phyloP scores from a whole-genome alignment of 108 stramenopile species.

The Conticribra guillardii region DNA sequence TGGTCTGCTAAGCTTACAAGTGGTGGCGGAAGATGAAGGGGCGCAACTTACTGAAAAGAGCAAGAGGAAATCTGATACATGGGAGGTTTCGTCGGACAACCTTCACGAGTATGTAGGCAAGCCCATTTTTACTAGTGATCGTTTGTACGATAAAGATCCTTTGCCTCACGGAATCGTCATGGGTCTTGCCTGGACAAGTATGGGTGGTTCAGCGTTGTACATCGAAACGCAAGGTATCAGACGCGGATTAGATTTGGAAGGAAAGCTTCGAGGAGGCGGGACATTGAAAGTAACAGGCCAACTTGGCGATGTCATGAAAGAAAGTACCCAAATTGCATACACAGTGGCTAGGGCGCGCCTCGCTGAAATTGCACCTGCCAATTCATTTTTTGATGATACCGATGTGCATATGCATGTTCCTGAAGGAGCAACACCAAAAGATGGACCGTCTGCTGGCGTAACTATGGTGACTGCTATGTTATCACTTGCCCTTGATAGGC shows the following conservation, averaged over 20 bases:
- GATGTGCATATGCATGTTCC: conserved; percentile 99
- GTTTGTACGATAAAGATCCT: conserved; percentile 90
- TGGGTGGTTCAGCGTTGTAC: conserved; percentile 97
- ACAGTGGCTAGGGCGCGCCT: conserved; percentile 91
- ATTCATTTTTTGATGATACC: conserved; percentile 77
- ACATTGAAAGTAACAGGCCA: conserved; percentile 92
- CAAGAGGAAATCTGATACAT: conserved; percentile 71
- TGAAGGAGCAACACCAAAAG: conserved; percentile 98
- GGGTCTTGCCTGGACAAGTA: conserved; percentile 97
- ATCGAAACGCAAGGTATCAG: conserved; percentile 95
- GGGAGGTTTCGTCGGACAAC: conserved; percentile 72
- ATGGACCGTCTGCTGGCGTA: conserved; percentile 97
- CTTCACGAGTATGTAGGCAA: conserved; percentile 94
- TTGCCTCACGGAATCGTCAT: conserved; percentile 96
- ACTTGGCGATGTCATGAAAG: conserved; percentile 96
- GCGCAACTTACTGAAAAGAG: conserved; percentile 76
- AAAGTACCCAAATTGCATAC: conserved; percentile 92
- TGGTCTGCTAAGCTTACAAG: conserved; percentile 84
- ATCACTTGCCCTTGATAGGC: conserved; percentile 84
- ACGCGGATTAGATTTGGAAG: conserved; percentile 68
- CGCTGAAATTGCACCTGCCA: conserved; percentile 64
- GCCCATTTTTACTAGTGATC: conserved; percentile 90
- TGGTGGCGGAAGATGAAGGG: conserved; percentile 89
- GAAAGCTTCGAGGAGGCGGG: conserved; percentile 79
- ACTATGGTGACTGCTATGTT: conserved; percentile 97